Evolutionary conservation across 2,329 filamentous ascomycete species (phyloP).

Genomic region (Penicillium sp.): DNA sequence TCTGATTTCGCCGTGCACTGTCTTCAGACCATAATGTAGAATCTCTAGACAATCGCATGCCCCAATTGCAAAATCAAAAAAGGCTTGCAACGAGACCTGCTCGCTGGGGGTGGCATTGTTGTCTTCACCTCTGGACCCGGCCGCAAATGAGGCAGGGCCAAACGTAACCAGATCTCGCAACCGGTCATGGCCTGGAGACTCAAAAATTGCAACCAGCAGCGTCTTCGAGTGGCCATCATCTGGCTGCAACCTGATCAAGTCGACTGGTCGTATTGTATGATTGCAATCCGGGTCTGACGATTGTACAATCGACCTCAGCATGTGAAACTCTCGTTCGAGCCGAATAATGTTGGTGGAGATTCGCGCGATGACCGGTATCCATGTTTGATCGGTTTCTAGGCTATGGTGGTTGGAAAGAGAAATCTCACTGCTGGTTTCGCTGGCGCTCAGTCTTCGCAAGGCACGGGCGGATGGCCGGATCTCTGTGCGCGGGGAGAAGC

Average conservation of each 20-base stretch:
- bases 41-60: conserved; percentile 83
- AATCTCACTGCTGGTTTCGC: conserved; percentile 45
- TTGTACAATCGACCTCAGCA: conserved; percentile 68
- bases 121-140: conserved; percentile 46
- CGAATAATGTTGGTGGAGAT: conserved; percentile 79
- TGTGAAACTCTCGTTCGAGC: conserved; percentile 83
- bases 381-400: conserved; percentile 29
- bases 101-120: conserved; percentile 52
- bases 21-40: conserved; percentile 81
- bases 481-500: conserved; percentile 44
- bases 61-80: conserved; percentile 88
- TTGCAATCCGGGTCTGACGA: conserved; percentile 69
- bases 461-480: conserved; percentile 39
- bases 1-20: conserved; percentile 86
- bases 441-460: conserved; percentile 50
- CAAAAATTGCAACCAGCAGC: conserved; percentile 78
- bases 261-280: conserved; percentile 77
- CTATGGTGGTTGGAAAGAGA: conserved; percentile 35
- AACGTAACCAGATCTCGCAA: conserved; percentile 69
- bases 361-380: conserved; percentile 71
- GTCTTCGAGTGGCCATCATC: conserved; percentile 66
- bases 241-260: conserved; percentile 69
- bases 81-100: conserved; percentile 68
- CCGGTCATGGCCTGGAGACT: conserved; percentile 72
- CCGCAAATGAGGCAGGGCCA: conserved; percentile 70